Evolutionary conservation across 2,329 filamentous ascomycete genomes (phyloP).

Genomic region (Trichoderma afroharzianum): DNA sequence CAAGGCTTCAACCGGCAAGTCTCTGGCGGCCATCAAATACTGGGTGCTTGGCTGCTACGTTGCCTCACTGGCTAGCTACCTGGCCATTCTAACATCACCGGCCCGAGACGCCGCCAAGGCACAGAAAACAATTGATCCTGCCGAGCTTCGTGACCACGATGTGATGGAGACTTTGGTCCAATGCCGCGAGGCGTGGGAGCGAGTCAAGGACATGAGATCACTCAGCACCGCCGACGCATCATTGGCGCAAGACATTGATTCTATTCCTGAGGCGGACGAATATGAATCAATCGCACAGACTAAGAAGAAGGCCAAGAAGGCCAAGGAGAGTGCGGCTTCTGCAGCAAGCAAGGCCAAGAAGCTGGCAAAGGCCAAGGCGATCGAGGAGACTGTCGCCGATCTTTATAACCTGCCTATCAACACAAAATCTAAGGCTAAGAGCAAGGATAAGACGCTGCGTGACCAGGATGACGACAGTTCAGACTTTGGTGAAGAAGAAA

Average conservation of each 20-base stretch:
- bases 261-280: slow-evolving; percentile 17
- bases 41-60: slow-evolving; percentile 83
- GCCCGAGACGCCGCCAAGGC: slow-evolving; percentile 55
- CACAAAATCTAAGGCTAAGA: slow-evolving; percentile 43
- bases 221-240: slow-evolving; percentile 38
- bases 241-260: slow-evolving; percentile 26
- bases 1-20: slow-evolving; percentile 47
- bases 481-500: slow-evolving; percentile 89
- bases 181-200: slow-evolving; percentile 77
- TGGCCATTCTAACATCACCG: slow-evolving; percentile 84
- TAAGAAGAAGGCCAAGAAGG: slow-evolving; percentile 30
- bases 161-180: slow-evolving; percentile 83
- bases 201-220: slow-evolving; percentile 62
- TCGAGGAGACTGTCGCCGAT: slow-evolving; percentile 68
- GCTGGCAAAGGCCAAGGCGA: slow-evolving; percentile 51
- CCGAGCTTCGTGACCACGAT: slow-evolving; percentile 82
- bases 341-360: slow-evolving; percentile 39
- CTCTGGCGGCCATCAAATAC: slow-evolving; percentile 67
- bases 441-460: slow-evolving; percentile 30
- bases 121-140: slow-evolving; percentile 63
- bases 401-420: slow-evolving; percentile 60
- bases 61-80: slow-evolving; percentile 86
- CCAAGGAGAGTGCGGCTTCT: slow-evolving; percentile 10
- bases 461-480: slow-evolving; percentile 62
- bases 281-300: slow-evolving; percentile 28